Evolutionary conservation across 352 stramenopile species (phyloP), one percentile per base, ranked within the genome.

Genomic region (Pythium pyrilobum): DNA sequence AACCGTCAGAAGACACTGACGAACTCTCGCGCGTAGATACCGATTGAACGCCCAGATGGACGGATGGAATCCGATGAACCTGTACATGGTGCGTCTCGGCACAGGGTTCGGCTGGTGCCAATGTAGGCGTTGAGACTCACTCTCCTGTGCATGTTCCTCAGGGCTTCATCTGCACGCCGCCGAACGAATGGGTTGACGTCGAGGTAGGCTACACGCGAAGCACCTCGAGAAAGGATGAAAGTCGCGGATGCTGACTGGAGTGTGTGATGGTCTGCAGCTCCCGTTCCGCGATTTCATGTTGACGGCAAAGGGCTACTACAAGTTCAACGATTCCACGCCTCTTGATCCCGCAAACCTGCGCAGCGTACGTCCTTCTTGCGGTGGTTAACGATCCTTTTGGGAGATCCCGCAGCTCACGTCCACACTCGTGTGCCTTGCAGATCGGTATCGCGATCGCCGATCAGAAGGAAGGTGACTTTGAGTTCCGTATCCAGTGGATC

Each of bases 21-120:
- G n/a, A n/a, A n/a, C n/a, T n/a, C n/a, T n/a, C n/a, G n/a, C n/a
- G n/a, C n/a, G n/a, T n/a, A 86, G 74, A 49, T 87, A 91, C 48
- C 81, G 84, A 48, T 66, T 94, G 68, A 94, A 94, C 44, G 69
- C 79, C 33, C 84, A 94, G 64, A 86, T 89, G 69, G 79, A 91
- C 44, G 79, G 84, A 18, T 94, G 84, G 84, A 94, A 94, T 55
- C 84, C 84, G 9, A 78, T 92, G 31, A 89, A 94, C 48, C 61
- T 94, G 60, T 87, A 91, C 67, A 92, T 94, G 77, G 79, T 90
- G 53, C 32, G 68, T 37, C 33, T 10, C 20, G 33, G 4, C 7
- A 41, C 23, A 38, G 36, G 10, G 52, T 9, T 28, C 24, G 8
- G 36, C 21, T 21, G n/a, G n/a, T n/a, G n/a, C n/a, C n/a, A n/a